Evolutionary conservation across 768 basidiomycete species (phyloP), one percentile per base, ranked within the genome.

Genomic region (Leucocoprinus leucothites): DNA sequence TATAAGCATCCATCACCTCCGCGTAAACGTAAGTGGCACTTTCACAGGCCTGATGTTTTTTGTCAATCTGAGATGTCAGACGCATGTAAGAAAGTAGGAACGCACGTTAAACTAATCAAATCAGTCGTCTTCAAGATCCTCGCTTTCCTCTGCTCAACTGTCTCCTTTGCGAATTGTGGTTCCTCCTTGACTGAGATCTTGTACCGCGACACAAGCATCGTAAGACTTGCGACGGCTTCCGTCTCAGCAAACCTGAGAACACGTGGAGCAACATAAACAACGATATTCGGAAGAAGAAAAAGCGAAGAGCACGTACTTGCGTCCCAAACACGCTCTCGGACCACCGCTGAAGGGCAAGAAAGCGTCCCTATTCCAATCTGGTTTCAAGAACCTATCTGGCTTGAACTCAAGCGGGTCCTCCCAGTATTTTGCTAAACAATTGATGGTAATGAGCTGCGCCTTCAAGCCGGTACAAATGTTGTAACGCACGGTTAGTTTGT

Each of bases 401-500:
- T 66, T 68, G 64, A 79, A 80, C 9, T 48, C 55, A 25, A 71
- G 45, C 1, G 78, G 78, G 31, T 78, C 71, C 22, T 70, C 59
- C 78, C 79, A 81, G 61, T 78, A 79, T 25, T 71, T 67, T 6
- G 78, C 79, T 80, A 45, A 22, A 7, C 7, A 22, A 44, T 2
- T 16, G 28, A 34, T 16, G 36, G 19, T 46, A 1, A 16, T 9
- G 3, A 54, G n/a, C 4, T 19, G 13, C 21, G 13, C 31, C 28
- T 41, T 19, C 4, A 65, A 69, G 24, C 62, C 19, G 19, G 13
- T 40, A 48, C 18, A 26, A 2, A 38, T 5, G 22, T 22, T 18
- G 36, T 5, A 22, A 57, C 76, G 34, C 65, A 81, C 80, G 78
- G 60, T 82, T 82, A 56, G 81, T 74, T 58, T 82, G 81, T 25